Percentiles rank a stretch among this genome's conserved stretches.
phyloP scores from a whole-genome alignment of 179 eudicot species.

The Patellifolia procumbens region DNA sequence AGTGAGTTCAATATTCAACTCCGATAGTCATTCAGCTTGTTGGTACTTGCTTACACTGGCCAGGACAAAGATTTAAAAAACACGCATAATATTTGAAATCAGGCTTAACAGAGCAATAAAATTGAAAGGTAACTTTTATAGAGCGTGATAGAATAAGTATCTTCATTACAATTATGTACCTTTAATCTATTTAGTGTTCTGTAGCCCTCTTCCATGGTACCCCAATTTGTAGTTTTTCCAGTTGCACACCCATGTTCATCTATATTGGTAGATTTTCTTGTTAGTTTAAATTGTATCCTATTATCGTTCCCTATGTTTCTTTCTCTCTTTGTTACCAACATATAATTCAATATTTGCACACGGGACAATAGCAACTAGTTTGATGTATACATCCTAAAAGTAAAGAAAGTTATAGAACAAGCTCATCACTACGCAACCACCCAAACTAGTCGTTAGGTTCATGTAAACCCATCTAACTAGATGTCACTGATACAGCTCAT shows the following conservation, averaged over 20 bases:
- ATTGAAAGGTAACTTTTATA: no score
- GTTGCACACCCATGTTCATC: background rate
- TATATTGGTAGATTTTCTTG: background rate
- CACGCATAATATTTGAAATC: background rate
- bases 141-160: background rate
- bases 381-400: background rate
- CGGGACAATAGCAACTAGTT: background rate
- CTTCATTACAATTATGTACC: background rate
- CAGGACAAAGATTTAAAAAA: background rate
- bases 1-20: background rate
- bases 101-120: background rate
- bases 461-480: no score
- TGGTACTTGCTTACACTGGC: background rate
- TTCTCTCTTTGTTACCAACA: background rate
- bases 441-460: no score
- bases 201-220: background rate
- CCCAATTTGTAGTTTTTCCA: background rate
- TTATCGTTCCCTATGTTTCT: background rate
- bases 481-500: no score
- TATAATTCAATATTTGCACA: background rate
- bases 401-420: background rate
- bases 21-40: background rate
- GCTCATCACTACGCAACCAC: background rate
- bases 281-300: background rate
- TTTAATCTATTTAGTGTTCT: background rate